Conservation (phyloP, 345 rosid species). For the Carallia pectinifolia region DNA sequence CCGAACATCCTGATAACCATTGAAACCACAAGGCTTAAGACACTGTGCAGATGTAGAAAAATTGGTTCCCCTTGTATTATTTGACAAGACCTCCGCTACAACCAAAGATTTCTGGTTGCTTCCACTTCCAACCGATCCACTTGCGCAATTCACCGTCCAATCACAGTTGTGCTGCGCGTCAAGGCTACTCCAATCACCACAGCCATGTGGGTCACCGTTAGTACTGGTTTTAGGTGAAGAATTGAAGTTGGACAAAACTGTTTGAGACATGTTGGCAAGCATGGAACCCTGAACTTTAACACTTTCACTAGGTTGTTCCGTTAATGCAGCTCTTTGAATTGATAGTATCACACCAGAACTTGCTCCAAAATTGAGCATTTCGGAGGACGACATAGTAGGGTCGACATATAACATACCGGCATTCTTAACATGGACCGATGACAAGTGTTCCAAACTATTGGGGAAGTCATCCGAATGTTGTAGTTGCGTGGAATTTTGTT, state of each 20-base stretch:
- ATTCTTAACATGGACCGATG: constrained; percentile 20
- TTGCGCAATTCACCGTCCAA: constrained; percentile 42
- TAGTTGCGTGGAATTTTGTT: constrained; percentile 15
- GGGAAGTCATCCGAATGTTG: constrained; percentile 23
- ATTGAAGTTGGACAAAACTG: constrained; percentile 19
- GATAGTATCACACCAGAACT: constrained; percentile 9
- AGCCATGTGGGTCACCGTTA: constrained; percentile 28
- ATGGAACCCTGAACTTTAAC: constrained; percentile 7
- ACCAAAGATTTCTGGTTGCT: constrained; percentile 33
- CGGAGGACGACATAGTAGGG: constrained; percentile 18
- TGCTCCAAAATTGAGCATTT: constrained; percentile 22
- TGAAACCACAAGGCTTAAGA: constrained; percentile 20
- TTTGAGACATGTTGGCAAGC: constrained; percentile 18
- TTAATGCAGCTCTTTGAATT: constrained; percentile 21
- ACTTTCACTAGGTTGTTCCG: constrained; percentile 12
- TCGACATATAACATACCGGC: constrained; percentile 21
- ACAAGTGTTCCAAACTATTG: constrained; percentile 20
- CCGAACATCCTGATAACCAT: constrained; percentile 27
- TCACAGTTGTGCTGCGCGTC: constrained; percentile 33
- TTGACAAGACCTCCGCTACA: constrained; percentile 40
- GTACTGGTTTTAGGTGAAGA: constrained; percentile 8
- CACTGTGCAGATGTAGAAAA: constrained; percentile 19
- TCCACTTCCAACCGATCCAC: constrained; percentile 35
- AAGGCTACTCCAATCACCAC: constrained; percentile 31
- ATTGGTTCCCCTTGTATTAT: constrained; percentile 27